phyloP scores from a whole-genome alignment of 2,329 filamentous ascomycete species.

The Emericellopsis atlantica region DNA sequence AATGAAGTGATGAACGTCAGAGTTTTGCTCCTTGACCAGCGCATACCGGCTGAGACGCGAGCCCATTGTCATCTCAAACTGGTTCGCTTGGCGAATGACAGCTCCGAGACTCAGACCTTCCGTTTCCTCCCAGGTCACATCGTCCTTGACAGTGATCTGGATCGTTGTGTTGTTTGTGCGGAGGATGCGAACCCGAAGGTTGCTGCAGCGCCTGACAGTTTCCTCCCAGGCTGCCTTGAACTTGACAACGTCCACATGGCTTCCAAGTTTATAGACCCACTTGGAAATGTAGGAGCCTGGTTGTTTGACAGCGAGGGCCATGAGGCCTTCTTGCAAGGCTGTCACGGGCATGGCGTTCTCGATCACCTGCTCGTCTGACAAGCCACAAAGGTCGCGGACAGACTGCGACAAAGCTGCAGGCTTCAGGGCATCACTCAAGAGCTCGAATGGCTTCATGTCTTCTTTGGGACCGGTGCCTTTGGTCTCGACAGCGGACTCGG shows the following conservation, averaged over 20 bases:
- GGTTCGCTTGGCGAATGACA: neutral
- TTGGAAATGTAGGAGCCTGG: constrained; percentile 7
- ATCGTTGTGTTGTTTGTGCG: neutral
- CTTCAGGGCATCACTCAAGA: neutral
- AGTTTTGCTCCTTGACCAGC: neutral
- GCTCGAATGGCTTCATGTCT: neutral
- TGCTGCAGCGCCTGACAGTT: constrained; percentile 5
- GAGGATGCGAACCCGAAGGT: constrained; percentile 9
- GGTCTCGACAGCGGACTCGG: neutral
- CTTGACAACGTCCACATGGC: constrained; percentile 3
- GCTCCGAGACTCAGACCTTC: neutral
- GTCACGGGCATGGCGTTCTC: constrained; percentile 23
- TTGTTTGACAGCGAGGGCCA: constrained; percentile 12
- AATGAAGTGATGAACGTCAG: neutral
- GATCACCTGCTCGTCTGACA: constrained; percentile 3
- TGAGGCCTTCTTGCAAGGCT: constrained; percentile 23
- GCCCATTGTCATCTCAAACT: neutral
- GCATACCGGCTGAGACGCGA: neutral
- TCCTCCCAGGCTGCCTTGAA: constrained; percentile 9
- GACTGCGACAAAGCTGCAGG: neutral
- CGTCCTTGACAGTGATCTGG: neutral
- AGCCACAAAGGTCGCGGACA: neutral
- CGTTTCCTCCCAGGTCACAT: neutral
- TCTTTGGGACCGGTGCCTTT: neutral
- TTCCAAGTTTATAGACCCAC: neutral